Percentiles rank a stretch among this genome's conserved stretches.
phyloP scores from a whole-genome alignment of 202 grass and related monocot species.

The Schoenoplectus tabernaemontani region DNA sequence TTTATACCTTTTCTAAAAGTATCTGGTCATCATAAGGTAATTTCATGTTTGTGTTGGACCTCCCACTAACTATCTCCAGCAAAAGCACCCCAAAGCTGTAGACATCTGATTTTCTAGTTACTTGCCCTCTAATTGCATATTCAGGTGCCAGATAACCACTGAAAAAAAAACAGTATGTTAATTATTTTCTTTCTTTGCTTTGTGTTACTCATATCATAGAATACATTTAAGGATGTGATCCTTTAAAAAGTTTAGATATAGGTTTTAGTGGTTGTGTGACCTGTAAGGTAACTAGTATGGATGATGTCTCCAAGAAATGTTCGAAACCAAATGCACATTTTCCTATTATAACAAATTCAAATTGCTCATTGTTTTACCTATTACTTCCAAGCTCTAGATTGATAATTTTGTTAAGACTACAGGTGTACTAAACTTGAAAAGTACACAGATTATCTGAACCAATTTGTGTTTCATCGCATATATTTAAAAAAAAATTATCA shows the following conservation, averaged over 20 bases:
- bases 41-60: slow-evolving; percentile 72
- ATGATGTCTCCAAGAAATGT: background rate
- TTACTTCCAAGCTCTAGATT: background rate
- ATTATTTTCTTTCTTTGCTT: background rate
- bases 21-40: slow-evolving; percentile 68
- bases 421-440: background rate
- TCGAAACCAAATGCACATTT: background rate
- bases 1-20: slow-evolving; percentile 71
- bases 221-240: background rate
- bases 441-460: background rate
- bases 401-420: background rate
- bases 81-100: slow-evolving; percentile 93
- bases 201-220: background rate
- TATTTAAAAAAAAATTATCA: background rate
- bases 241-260: background rate
- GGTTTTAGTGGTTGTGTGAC: background rate
- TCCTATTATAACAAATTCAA: background rate
- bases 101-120: slow-evolving; percentile 90
- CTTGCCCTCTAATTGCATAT: slow-evolving; percentile 88
- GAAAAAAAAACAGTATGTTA: slow-evolving; percentile 10
- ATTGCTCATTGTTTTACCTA: background rate
- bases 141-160: slow-evolving; percentile 97
- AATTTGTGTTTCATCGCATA: background rate
- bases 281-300: too few relatives aligned
- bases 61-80: slow-evolving; percentile 72